These are phyloP conservation scores for Annulohypoxylon moriforme DNA, from an alignment of 495 filamentous ascomycete species.

Conservation along the genomic window DNA sequence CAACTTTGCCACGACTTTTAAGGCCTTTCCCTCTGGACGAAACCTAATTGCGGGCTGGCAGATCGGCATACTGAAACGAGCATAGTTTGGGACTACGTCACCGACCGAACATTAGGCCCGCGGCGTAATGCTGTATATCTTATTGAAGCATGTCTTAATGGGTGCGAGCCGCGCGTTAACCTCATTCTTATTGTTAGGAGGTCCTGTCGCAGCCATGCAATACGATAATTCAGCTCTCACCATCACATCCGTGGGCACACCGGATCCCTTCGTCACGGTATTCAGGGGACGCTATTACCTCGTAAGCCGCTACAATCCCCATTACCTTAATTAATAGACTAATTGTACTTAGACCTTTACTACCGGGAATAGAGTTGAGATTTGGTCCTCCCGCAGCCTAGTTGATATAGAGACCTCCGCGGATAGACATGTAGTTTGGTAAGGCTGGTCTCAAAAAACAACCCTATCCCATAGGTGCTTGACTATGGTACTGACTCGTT, in stretches of 20 bases:
- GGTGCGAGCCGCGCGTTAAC: constrained; percentile 39
- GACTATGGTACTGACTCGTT: constrained; percentile 8
- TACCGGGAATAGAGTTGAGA: constrained; percentile 48
- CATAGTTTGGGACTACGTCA: constrained; percentile 28
- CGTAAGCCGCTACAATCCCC: constrained; percentile 21
- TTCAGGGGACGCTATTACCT: constrained; percentile 46
- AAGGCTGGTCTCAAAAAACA: neutral
- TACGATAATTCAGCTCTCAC: constrained; percentile 49
- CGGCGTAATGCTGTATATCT: constrained; percentile 37
- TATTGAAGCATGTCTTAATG: constrained; percentile 34
- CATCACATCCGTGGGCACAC: constrained; percentile 45
- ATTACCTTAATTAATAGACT: neutral
- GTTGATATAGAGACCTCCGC: constrained; percentile 46
- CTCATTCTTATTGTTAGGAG: constrained; percentile 33
- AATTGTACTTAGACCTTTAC: constrained; percentile 46
- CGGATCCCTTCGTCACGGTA: constrained; percentile 45
- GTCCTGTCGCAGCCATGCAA: constrained; percentile 34
- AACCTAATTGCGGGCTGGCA: constrained; percentile 35
- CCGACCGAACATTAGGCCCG: constrained; percentile 11
- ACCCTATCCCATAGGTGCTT: neutral
- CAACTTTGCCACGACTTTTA: constrained; percentile 14
- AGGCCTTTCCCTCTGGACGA: neutral
- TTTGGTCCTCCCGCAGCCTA: constrained; percentile 47
- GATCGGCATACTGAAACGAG: constrained; percentile 39
- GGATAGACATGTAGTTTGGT: constrained; percentile 48